Base-by-base conservation (phyloP, 805 yeast genomes). In the Saccharomycopsis babjevae region DNA sequence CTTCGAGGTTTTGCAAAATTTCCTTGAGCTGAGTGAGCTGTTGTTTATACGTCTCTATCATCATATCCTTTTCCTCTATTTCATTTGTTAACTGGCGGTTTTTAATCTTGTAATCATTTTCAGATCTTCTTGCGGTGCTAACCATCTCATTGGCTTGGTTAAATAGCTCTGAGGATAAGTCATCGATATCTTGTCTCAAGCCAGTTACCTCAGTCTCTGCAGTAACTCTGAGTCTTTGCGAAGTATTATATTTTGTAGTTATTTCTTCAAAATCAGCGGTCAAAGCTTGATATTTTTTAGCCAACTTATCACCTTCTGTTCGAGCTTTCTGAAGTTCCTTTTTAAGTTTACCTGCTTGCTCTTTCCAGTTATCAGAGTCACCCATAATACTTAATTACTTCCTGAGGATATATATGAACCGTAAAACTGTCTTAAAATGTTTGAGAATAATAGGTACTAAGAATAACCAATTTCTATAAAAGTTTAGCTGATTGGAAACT, bases 101-200 rank as follows among this genome's bases (percentile, higher is more conserved):
- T 65, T 84, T 82, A 57, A 81, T 72, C 66, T 84, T 83, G 63
- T 77, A 77, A 39, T 81, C 83, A 68, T 84, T 79, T 5, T 85
- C 80, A 61, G 85, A 87, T 59, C 83, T 77, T 62, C 88, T 82
- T 0, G 96, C 96, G 64, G 84, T 82, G 57, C 86, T 83, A 6
- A 89, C 97, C 89, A 89, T 88, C 57, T 80, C 79, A 69, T 89
- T 89, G 15, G 97, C 97, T 69, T 90, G 94, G 64, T 83, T 86
- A 69, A 89, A 89, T 38, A 89, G 73, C 1, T 91, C 83, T 1
- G 85, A 89, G 1, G 91, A 82, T 56, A 89, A 73, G 46, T 89
- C 96, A 68, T 88, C 94, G 42, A 89, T 87, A 69, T 89, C 97
- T 38, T 78, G 81, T 64, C 85, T 82, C 57, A 89, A 72, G 61